Evolutionary conservation across 768 basidiomycete species (phyloP).

Genomic region (Kwoniella europaea): DNA sequence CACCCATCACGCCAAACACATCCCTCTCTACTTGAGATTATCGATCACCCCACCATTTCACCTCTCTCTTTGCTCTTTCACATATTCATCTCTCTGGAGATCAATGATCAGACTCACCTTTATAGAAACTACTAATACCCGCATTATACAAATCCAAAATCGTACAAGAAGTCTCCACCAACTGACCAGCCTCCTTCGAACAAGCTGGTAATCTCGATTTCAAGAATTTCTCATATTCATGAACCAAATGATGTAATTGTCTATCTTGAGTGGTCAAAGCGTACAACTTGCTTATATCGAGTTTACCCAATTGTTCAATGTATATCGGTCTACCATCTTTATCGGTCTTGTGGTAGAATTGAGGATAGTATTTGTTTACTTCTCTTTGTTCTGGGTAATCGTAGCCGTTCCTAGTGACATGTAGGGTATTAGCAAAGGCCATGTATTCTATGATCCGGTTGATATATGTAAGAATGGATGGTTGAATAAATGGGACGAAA

Average conservation of each 20-base stretch:
- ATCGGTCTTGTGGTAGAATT: conserved; percentile 95
- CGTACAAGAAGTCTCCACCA: conserved; percentile 96
- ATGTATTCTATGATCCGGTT: too few relatives aligned
- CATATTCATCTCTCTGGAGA: neutral
- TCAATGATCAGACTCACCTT: conserved; percentile 58
- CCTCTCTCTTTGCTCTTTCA: neutral
- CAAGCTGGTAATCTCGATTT: conserved; percentile 79
- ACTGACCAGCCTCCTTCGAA: conserved; percentile 69
- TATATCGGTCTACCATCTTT: conserved; percentile 95
- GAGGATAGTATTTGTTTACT: conserved; percentile 92
- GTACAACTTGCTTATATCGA: conserved; percentile 85
- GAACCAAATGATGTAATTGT: conserved; percentile 83
- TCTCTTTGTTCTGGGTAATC: conserved; percentile 79
- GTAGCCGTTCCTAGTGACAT: conserved; percentile 62
- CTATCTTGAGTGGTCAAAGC: conserved; percentile 81
- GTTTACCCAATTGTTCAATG: conserved; percentile 86
- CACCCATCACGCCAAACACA: too few relatives aligned
- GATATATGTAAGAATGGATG: too few relatives aligned
- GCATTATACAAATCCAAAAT: conserved; percentile 82
- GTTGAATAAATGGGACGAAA: neutral
- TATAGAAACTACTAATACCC: conserved; percentile 76
- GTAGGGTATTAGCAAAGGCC: neutral
- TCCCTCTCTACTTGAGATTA: too few relatives aligned
- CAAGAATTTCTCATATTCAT: conserved; percentile 90
- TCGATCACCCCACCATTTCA: too few relatives aligned